Base-by-base conservation (phyloP, 2,329 filamentous ascomycete genomes). In the Botrytis deweyae region DNA sequence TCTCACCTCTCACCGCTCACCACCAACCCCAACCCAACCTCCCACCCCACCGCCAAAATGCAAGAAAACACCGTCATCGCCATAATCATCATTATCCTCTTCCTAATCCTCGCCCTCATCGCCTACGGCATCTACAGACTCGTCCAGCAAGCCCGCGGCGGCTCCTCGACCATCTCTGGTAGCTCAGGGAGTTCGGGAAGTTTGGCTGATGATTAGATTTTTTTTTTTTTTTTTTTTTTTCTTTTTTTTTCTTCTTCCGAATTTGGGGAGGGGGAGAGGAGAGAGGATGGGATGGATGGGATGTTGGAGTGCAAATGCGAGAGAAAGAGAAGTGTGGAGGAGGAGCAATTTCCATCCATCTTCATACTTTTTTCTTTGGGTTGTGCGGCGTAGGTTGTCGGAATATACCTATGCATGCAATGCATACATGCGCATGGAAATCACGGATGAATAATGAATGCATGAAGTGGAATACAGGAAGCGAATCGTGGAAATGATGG, bases 11-110 rank as follows among this genome's bases (percentile, higher is more conserved):
- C 40, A 65, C 64, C 49, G 49, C 49, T 55, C 72, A 52, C 20
- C 46, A 49, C 46, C 22, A 49, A 52, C 25, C 29, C 61, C 49
- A 14, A 73, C 63, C 38, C 61, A 14, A 73, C 63, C 38, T 58
- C 20, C 33, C 73, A 64, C 44, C 12, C 38, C 38, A 76, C 76
- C 80, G 81, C 82, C 81, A 84, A 77, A 77, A 90, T 88, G 86
- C 88, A 91, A 82, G 83, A 87, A 84, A 91, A 91, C 87, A 87
- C 91, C 82, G 87, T 88, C 79, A 91, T 91, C 82, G 89, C 89
- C 78, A 85, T 91, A 81, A 91, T 91, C 80, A 87, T 91, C 82
- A 91, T 91, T 81, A 81, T 91, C 73, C 86, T 91, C 78, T 91
- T 91, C 83, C 81, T 89, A 79, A 83, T 91, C 67, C 86, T 91